phyloP scores from a whole-genome alignment of 129 eudicot genomes.

The Pseudognaphalium luteoalbum region DNA sequence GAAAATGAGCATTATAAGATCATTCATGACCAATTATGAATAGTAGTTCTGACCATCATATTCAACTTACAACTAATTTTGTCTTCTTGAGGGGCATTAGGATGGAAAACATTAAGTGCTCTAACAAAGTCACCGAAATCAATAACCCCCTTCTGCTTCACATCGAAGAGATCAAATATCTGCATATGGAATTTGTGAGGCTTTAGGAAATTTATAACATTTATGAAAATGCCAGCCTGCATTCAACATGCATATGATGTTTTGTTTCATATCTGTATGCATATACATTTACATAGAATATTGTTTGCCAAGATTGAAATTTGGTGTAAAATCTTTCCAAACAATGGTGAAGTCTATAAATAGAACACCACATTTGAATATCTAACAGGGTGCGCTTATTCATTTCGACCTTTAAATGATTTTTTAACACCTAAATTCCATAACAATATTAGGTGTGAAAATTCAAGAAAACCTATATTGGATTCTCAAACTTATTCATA shows the following conservation, averaged over 20 bases:
- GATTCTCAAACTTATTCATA: neutral
- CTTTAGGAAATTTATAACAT: constrained; percentile 8
- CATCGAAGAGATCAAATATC: constrained; percentile 95
- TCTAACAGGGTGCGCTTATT: constrained; percentile 15
- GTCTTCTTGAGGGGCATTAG: constrained; percentile 93
- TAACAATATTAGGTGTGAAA: neutral
- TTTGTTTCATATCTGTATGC: constrained; percentile 4
- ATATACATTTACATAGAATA: neutral
- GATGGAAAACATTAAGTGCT: constrained; percentile 91
- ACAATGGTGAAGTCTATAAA: neutral
- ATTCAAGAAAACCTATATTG: constrained; percentile 6
- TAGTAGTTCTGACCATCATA: constrained; percentile 1
- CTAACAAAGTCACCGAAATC: constrained; percentile 97
- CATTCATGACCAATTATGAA: constrained; percentile 7
- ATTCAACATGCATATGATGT: neutral
- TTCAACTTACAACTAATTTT: constrained; percentile 75
- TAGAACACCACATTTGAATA: constrained; percentile 3
- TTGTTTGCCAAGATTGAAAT: neutral
- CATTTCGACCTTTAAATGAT: neutral
- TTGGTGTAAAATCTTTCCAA: neutral
- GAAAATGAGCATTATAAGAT: constrained; percentile 5
- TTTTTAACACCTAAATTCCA: constrained; percentile 10
- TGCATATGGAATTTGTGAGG: constrained; percentile 37
- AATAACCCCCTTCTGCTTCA: constrained; percentile 77
- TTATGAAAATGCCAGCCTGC: neutral